These are phyloP conservation scores for Xylaria multiplex DNA, from an alignment of 2,329 filamentous ascomycete species.

Conservation along the genomic window DNA sequence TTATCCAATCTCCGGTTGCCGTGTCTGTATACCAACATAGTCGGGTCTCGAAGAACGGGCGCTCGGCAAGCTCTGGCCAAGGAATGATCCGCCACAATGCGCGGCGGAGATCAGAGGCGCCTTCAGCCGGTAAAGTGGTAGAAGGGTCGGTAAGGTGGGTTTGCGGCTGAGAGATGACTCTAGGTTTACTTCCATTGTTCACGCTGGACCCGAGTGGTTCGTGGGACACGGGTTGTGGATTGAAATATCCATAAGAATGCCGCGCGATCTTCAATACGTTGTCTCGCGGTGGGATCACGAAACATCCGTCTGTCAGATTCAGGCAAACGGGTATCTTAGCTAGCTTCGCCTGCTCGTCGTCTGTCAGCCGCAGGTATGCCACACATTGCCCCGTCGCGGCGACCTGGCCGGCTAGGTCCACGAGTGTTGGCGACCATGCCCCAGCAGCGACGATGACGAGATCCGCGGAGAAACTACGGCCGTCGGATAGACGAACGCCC, in stretches of 20 bases:
- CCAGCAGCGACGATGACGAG: constrained; percentile 84
- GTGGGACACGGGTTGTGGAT: constrained; percentile 55
- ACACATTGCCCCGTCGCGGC: constrained; percentile 85
- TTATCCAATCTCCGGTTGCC: constrained; percentile 74
- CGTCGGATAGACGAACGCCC: constrained; percentile 67
- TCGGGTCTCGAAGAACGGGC: constrained; percentile 70
- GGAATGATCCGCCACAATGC: constrained; percentile 72
- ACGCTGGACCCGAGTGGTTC: constrained; percentile 38
- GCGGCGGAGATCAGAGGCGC: constrained; percentile 67
- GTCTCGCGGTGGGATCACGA: constrained; percentile 75
- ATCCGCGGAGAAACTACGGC: constrained; percentile 66
- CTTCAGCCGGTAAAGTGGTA: constrained; percentile 67
- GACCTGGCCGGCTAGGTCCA: constrained; percentile 80
- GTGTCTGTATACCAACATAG: constrained; percentile 84
- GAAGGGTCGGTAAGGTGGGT: constrained; percentile 61
- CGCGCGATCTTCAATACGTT: constrained; percentile 74
- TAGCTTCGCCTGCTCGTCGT: constrained; percentile 74
- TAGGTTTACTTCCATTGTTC: constrained; percentile 13
- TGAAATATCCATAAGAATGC: constrained; percentile 75
- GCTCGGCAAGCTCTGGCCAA: constrained; percentile 61
- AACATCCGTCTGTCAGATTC: constrained; percentile 76
- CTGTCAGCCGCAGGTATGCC: constrained; percentile 78
- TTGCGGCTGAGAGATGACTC: constrained; percentile 52
- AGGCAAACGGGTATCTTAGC: constrained; percentile 75
- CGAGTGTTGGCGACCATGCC: constrained; percentile 82